These are phyloP conservation scores for Ceratocystis cacaofunesta DNA, from an alignment of 2,329 filamentous ascomycete species.

Conservation along the genomic window DNA sequence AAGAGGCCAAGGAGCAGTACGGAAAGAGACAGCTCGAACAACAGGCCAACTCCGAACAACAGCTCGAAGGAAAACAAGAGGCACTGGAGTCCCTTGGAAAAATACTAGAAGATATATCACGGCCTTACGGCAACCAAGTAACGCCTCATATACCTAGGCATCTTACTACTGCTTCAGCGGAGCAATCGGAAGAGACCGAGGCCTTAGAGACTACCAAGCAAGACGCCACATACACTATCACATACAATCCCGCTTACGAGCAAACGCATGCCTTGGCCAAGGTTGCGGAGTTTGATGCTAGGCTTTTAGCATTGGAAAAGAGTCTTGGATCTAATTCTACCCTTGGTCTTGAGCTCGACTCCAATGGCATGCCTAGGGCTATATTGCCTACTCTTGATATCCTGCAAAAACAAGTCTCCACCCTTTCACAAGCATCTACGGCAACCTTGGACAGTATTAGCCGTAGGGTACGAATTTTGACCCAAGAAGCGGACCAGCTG, in stretches of 20 bases:
- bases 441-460: constrained; percentile 59
- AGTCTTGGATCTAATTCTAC: constrained; percentile 64
- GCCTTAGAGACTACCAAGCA: constrained; percentile 19
- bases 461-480: constrained; percentile 53
- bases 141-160: background rate
- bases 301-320: constrained; percentile 65
- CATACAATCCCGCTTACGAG: constrained; percentile 49
- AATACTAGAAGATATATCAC: constrained; percentile 51
- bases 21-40: constrained; percentile 37
- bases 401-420: constrained; percentile 65
- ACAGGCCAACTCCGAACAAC: constrained; percentile 28
- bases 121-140: constrained; percentile 19
- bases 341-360: constrained; percentile 45
- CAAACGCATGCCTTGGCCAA: constrained; percentile 60
- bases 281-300: constrained; percentile 74
- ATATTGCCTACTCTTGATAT: constrained; percentile 70
- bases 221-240: constrained; percentile 46
- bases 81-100: constrained; percentile 55
- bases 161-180: background rate
- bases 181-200: constrained; percentile 17
- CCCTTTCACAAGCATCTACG: constrained; percentile 57
- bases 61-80: constrained; percentile 32
- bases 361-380: constrained; percentile 44
- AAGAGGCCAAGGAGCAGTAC: constrained; percentile 53
- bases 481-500: constrained; percentile 56